Base-by-base conservation (phyloP, 2,329 filamentous ascomycete genomes). In the Huntiella bhutanensis region DNA sequence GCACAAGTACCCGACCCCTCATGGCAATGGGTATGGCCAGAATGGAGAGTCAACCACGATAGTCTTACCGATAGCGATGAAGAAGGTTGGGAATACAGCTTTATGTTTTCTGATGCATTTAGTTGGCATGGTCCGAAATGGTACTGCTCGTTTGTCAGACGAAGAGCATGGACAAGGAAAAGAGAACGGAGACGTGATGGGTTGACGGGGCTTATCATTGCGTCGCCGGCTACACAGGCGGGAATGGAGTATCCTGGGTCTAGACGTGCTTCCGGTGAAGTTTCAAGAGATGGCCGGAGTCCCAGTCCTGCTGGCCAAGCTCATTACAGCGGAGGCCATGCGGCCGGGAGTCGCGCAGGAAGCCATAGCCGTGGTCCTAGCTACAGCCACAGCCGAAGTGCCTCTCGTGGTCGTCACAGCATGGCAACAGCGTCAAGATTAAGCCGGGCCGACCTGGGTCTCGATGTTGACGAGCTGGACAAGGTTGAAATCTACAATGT, bases 31-130 rank as follows among this genome's bases (percentile, higher is more conserved):
- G 76, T 64, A 1, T 80, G 75, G 74, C 67, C 73, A 2, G 73
- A 75, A 44, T 80, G 76, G 77, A 67, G 64, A 22, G 56, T 80
- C 53, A 70, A 74, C 49, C 65, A 84, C 71, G 84, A 88, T 66
- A 73, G 80, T 2, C 80, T 81, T 49, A 77, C 82, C 8, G 46
- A 57, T 17, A 54, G 62, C 34, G 91, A 96, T 56, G 80, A 88
- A 51, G 82, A 88, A 52, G 91, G 91, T 3, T 98, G 91, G 91
- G 81, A 93, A 58, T 98, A 98, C 62, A 91, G 84, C 12, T 86
- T 95, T 58, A 80, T 82, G 53, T 98, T 96, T 58, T 67, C 68
- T 52, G 75, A 71, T 50, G 67, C 64, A 37, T 85, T 82, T 53
- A 75, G 77, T 2, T 98, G 91, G 91, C 91, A 98, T 60, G 79